Base-by-base conservation (phyloP, 2,329 filamentous ascomycete species). In the Aphanoascus verrucosus region DNA sequence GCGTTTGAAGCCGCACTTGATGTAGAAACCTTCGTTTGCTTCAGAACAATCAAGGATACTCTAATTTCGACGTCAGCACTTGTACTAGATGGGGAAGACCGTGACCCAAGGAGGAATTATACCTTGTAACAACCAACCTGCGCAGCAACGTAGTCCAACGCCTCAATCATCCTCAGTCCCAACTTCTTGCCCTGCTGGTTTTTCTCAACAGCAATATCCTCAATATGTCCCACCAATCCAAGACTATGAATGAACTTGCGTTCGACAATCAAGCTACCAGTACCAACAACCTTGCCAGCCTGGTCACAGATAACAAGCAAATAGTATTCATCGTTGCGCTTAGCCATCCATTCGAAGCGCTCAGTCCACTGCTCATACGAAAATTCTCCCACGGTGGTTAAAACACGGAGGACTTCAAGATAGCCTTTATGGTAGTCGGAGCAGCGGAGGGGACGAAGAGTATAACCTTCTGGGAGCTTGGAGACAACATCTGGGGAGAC, bases 101-200 rank as follows among this genome's bases (percentile, higher is more conserved):
- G 14, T 6, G n/a, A 14, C 41, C 23, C 7, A 50, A 43, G 4
- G 35, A 38, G 50, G 4, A 41, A 44, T 12, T 66, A 54, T 65
- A 78, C 77, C 84, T 88, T 97, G 73, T 97, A 97, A 73, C 91
- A 97, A 53, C 91, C 93, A 55, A 93, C 84, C 67, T 88, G 81
- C 67, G 88, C 82, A 53, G 90, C 89, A 56, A 97, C 83, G 67
- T 79, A 85, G 71, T 97, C 90, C 65, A 98, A 78, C 6, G 91
- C 89, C 73, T 97, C 88, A 64, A 97, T 97, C 61, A 97, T 85
- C 61, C 88, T 81, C 65, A 96, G 74, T 3, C 93, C 93, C 42
- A 97, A 77, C 74, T 95, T 96, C 81, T 97, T 96, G 62, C 93
- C 93, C 72, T 97, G 93, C 73, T 97, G 89, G 63, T 94, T 87